Conservation (phyloP, 1,139 yeast genomes). For the Kurtzmaniella quercitrusa region DNA sequence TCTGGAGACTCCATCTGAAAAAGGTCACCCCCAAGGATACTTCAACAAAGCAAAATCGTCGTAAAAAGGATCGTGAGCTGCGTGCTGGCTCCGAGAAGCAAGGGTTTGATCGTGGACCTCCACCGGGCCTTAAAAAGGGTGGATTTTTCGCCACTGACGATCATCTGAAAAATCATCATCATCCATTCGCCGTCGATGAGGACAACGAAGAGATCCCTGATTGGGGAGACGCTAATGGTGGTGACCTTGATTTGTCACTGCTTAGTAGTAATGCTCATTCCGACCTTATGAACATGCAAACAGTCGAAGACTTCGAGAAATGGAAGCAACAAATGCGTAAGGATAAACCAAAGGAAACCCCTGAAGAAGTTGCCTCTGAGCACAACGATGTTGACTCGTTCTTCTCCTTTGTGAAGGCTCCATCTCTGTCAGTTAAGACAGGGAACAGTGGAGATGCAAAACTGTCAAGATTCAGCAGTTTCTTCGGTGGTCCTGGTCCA, state of each 20-base stretch:
- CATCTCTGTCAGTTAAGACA: slow-evolving; percentile 12
- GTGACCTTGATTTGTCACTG: slow-evolving; percentile 9
- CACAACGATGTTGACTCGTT: slow-evolving; percentile 51
- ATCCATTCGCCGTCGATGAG: slow-evolving; percentile 32
- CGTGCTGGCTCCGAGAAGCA: slow-evolving; percentile 25
- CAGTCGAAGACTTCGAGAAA: slow-evolving; percentile 67
- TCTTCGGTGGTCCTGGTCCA: slow-evolving; percentile 9
- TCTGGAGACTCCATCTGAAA: slow-evolving; percentile 29
- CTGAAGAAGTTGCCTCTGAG: slow-evolving; percentile 29
- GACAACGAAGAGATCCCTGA: slow-evolving; percentile 47
- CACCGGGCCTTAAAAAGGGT: slow-evolving; percentile 1
- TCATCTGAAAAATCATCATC: slow-evolving; percentile 18
- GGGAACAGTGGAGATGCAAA: slow-evolving; percentile 6
- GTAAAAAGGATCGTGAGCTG: slow-evolving; percentile 14
- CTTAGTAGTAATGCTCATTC: slow-evolving; percentile 14
- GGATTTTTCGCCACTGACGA: background rate
- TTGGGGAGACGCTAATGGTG: slow-evolving; percentile 42
- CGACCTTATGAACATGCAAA: slow-evolving; percentile 36
- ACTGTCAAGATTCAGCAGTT: slow-evolving; percentile 13
- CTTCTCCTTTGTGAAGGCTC: slow-evolving; percentile 39
- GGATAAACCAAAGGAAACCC: slow-evolving; percentile 51
- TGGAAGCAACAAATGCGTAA: slow-evolving; percentile 63
- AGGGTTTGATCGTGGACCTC: slow-evolving; percentile 23
- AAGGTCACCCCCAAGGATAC: background rate
- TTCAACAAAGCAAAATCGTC: slow-evolving; percentile 6